phyloP scores from a whole-genome alignment of 2,329 filamentous ascomycete species.

The Arachnomyces sp. region DNA sequence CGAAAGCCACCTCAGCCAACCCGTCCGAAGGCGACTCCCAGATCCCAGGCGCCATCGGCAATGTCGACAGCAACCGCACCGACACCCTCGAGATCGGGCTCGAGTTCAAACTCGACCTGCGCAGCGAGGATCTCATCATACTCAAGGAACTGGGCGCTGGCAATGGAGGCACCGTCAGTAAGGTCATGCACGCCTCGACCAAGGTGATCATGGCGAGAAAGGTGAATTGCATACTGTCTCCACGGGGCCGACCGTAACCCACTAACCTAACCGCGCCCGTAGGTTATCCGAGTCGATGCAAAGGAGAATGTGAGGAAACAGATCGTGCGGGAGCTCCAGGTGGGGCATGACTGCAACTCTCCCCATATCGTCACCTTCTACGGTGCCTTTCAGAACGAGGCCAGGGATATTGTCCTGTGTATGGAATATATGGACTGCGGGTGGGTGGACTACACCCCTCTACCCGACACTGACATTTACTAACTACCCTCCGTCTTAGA shows the following conservation, averaged over 20 bases:
- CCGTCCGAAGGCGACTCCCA: conserved; percentile 65
- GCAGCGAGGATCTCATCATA: conserved; percentile 84
- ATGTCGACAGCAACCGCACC: conserved; percentile 50
- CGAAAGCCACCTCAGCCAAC: conserved; percentile 54
- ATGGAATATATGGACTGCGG: conserved; percentile 99
- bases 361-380: conserved; percentile 98
- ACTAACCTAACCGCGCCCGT: conserved; percentile 4
- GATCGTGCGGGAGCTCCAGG: conserved; percentile 92
- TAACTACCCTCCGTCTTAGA: conserved; percentile 40
- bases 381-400: conserved; percentile 91
- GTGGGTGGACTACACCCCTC: conserved; percentile 50
- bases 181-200: conserved; percentile 88
- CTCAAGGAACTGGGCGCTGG: conserved; percentile 91
- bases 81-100: conserved; percentile 90
- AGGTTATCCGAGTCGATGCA: conserved; percentile 97
- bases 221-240: conserved; percentile 45
- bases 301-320: conserved; percentile 96
- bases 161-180: conserved; percentile 96
- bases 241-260: background rate
- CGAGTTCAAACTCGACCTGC: conserved; percentile 88
- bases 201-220: conserved; percentile 97
- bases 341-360: conserved; percentile 96
- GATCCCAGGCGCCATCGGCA: conserved; percentile 50
- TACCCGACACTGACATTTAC: conserved; percentile 6
- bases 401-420: conserved; percentile 97